Percentiles rank a stretch among this genome's conserved stretches.
Evolutionary conservation across 345 rosid genomes (phyloP).

Genomic region (Ailanthus altissimus): DNA sequence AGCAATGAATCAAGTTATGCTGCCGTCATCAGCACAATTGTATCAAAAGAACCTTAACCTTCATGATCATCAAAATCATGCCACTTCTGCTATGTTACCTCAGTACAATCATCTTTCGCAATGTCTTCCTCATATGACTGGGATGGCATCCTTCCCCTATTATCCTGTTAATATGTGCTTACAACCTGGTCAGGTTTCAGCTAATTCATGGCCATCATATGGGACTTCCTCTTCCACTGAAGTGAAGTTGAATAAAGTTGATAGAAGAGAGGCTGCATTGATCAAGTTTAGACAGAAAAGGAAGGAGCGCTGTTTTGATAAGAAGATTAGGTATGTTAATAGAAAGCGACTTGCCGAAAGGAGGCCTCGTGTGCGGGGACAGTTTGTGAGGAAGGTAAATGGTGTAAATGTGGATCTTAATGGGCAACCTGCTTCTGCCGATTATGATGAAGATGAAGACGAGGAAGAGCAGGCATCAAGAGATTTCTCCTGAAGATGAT

Average conservation of each 20-base stretch:
- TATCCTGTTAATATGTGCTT: constrained; percentile 64
- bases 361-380: constrained; percentile 97
- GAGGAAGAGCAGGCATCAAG: constrained; percentile 64
- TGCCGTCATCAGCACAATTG: constrained; percentile 63
- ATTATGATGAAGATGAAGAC: constrained; percentile 78
- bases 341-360: constrained; percentile 91
- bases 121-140: constrained; percentile 54
- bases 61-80: constrained; percentile 53
- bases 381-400: constrained; percentile 89
- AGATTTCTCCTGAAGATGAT: constrained; percentile 64
- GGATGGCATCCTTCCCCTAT: constrained; percentile 70
- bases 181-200: constrained; percentile 66
- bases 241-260: constrained; percentile 56
- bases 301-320: constrained; percentile 93
- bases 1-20: constrained; percentile 68
- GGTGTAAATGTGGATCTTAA: constrained; percentile 83
- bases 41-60: constrained; percentile 52
- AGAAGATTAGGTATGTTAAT: constrained; percentile 93
- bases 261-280: constrained; percentile 90
- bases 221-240: constrained; percentile 61
- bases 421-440: constrained; percentile 69
- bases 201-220: constrained; percentile 59
- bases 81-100: constrained; percentile 48
- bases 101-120: constrained; percentile 73
- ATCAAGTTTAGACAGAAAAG: constrained; percentile 90